A percentile compares a stretch with the other conserved stretches of the same genome.
These are phyloP conservation scores for Echeveria elegans DNA, from an alignment of 164 flowering plant genomes.

Conservation along the genomic window DNA sequence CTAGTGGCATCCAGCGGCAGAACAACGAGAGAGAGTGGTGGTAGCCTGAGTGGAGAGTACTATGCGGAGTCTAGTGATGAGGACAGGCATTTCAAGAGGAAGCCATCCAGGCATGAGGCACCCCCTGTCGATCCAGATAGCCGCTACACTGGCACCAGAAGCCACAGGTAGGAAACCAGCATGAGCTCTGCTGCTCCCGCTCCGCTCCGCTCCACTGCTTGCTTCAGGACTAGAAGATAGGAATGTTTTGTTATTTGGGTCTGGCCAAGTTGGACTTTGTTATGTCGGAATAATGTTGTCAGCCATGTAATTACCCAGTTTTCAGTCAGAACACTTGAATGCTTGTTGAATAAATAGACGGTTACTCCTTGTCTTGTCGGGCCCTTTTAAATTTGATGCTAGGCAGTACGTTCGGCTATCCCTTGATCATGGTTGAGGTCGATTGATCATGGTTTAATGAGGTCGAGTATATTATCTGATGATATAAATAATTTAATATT, in stretches of 20 bases:
- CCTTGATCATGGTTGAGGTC: no score
- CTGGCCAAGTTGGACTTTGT: neutral
- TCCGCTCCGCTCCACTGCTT: no score
- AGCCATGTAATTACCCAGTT: neutral
- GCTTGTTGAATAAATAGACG: neutral
- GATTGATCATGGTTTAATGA: no score
- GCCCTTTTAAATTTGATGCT: no score
- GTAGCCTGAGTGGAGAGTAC: neutral
- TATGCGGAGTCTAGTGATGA: neutral
- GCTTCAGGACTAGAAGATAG: neutral
- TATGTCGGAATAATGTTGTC: neutral
- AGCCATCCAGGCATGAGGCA: constrained; percentile 4
- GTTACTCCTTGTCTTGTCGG: no score
- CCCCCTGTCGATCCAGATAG: neutral
- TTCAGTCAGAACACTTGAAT: no score
- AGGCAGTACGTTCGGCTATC: no score
- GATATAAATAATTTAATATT: no score
- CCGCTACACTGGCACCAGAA: neutral
- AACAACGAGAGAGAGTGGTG: neutral
- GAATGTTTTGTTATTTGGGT: neutral
- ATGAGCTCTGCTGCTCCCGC: neutral
- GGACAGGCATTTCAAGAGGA: constrained; percentile 7
- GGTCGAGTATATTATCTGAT: no score
- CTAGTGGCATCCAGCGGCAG: neutral
- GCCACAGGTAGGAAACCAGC: neutral